These are phyloP conservation scores for Aspergillus eucalypticola DNA, from an alignment of 2,329 filamentous ascomycete species.

Conservation along the genomic window DNA sequence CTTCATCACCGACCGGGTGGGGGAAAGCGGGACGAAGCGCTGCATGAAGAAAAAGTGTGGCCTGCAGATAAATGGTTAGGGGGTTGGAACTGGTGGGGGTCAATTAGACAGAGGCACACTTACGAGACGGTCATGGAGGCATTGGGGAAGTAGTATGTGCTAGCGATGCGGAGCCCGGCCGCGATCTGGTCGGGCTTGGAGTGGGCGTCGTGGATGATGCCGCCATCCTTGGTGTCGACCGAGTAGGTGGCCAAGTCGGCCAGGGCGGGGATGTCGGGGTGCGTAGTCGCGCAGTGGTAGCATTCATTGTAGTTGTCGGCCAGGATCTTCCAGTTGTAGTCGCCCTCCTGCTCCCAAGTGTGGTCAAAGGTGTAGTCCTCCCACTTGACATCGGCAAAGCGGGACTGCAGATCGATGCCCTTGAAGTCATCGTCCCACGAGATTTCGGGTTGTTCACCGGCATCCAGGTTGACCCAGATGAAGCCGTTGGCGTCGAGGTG, in stretches of 20 bases:
- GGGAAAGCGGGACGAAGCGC: constrained; percentile 58
- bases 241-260: constrained; percentile 58
- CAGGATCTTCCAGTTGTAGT: constrained; percentile 63
- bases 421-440: constrained; percentile 57
- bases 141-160: constrained; percentile 41
- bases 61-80: constrained; percentile 28
- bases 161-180: constrained; percentile 42
- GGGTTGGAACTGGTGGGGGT: too few species aligned
- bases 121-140: constrained; percentile 36
- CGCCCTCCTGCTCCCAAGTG: constrained; percentile 57
- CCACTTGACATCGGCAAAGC: constrained; percentile 51
- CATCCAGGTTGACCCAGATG: constrained; percentile 61
- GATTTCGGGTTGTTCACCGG: constrained; percentile 47
- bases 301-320: constrained; percentile 64
- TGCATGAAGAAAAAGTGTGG: constrained; percentile 64
- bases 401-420: constrained; percentile 49
- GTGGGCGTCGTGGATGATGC: constrained; percentile 52
- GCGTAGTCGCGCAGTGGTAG: constrained; percentile 27
- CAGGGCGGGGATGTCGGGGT: constrained; percentile 35
- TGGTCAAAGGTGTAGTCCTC: constrained; percentile 60
- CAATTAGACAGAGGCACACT: constrained; percentile 11
- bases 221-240: constrained; percentile 49
- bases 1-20: constrained; percentile 56
- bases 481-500: constrained; percentile 57
- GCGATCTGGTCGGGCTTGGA: constrained; percentile 52